Percentiles rank a stretch among this genome's conserved stretches.
Evolutionary conservation across 2,329 filamentous ascomycete species (phyloP).

Genomic region (Aspergillus sp.): DNA sequence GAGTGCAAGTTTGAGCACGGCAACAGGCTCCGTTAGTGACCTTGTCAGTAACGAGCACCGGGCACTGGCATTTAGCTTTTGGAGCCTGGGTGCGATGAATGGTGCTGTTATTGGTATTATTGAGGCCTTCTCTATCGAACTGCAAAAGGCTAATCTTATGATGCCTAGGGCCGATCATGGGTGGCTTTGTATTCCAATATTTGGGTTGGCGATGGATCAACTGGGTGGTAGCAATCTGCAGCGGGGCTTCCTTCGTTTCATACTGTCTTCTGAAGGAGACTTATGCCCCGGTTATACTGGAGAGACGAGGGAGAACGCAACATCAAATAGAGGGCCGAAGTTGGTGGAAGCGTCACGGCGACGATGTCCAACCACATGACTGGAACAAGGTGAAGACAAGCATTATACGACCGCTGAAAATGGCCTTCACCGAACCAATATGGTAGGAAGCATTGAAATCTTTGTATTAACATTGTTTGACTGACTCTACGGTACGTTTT

Average conservation of each 20-base stretch:
- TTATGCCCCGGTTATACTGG: conserved; percentile 70
- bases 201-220: conserved; percentile 87
- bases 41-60: conserved; percentile 76
- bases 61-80: conserved; percentile 81
- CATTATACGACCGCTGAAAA: conserved; percentile 72
- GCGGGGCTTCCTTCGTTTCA: conserved; percentile 59
- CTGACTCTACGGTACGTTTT: background rate
- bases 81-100: conserved; percentile 81
- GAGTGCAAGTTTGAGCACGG: conserved; percentile 78
- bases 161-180: conserved; percentile 65
- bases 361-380: conserved; percentile 69
- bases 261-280: conserved; percentile 69
- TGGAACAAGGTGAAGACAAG: conserved; percentile 70
- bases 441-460: too few relatives aligned
- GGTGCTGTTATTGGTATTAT: conserved; percentile 52
- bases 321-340: conserved; percentile 67
- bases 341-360: conserved; percentile 80
- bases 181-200: conserved; percentile 69
- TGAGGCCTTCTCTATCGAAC: background rate
- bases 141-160: background rate
- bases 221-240: conserved; percentile 75
- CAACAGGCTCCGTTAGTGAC: conserved; percentile 79
- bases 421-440: conserved; percentile 81
- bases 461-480: conserved; percentile 28
- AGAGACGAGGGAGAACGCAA: conserved; percentile 66